Evolutionary conservation across 2,329 filamentous ascomycete species (phyloP).

Genomic region (Aspergillus neotritici): DNA sequence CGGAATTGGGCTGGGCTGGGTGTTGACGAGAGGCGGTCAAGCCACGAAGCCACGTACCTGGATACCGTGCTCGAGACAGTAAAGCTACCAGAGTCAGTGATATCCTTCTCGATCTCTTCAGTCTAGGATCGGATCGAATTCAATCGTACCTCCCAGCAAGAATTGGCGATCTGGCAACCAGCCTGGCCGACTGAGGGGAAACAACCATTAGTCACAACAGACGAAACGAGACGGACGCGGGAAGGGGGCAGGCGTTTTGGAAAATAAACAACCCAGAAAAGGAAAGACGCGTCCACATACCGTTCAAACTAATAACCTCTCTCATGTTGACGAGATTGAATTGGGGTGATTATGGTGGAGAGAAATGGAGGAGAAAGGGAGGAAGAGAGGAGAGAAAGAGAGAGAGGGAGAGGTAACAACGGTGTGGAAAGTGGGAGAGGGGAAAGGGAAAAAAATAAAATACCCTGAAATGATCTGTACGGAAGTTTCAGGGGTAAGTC

Average conservation of each 20-base stretch:
- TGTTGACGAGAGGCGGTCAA: constrained; percentile 2
- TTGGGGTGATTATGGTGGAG: constrained; percentile 10
- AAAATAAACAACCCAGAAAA: constrained; percentile 9
- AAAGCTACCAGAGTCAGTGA: constrained; percentile 63
- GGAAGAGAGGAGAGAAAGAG: constrained; percentile 8
- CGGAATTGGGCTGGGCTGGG: too few species aligned
- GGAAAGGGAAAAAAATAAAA: constrained; percentile 28
- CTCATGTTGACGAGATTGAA: constrained; percentile 65
- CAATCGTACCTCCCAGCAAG: constrained; percentile 96
- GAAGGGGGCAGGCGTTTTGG: constrained; percentile 5
- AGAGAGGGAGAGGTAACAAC: constrained; percentile 6
- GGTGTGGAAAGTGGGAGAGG: constrained; percentile 22
- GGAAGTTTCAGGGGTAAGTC: constrained; percentile 24
- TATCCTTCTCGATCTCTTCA: constrained; percentile 7
- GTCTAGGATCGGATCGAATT: constrained; percentile 1
- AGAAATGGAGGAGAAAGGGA: constrained; percentile 22
- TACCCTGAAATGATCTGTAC: constrained; percentile 21
- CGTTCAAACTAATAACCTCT: constrained; percentile 99
- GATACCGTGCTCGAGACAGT: constrained; percentile 99
- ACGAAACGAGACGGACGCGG: constrained; percentile 15
- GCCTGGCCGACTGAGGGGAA: constrained; percentile 81
- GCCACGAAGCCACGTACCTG: constrained; percentile 60
- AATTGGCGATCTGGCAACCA: constrained; percentile 99
- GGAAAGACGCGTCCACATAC: constrained; percentile 50
- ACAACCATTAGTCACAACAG: constrained; percentile 21